Evolutionary conservation across 768 basidiomycete species (phyloP).

Genomic region (Suillus decipiens): DNA sequence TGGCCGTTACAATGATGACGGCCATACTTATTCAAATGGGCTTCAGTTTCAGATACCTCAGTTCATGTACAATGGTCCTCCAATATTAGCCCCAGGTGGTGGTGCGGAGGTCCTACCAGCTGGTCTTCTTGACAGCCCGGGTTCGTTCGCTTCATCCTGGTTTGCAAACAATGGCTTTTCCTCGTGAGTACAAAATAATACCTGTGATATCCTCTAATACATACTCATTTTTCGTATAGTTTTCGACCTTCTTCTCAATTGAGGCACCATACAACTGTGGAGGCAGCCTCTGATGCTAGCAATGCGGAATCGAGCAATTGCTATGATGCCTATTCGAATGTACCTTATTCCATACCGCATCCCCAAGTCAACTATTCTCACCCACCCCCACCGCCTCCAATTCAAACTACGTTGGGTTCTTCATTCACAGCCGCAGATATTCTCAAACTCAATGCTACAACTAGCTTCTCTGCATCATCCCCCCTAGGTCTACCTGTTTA

Average conservation of each 20-base stretch:
- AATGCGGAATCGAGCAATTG: neutral
- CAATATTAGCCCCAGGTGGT: constrained; percentile 67
- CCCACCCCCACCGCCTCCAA: constrained; percentile 6
- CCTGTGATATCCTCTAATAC: constrained; percentile 1
- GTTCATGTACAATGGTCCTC: constrained; percentile 59
- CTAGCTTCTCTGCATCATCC: constrained; percentile 31
- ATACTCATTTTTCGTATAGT: constrained; percentile 23
- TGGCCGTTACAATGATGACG: constrained; percentile 11
- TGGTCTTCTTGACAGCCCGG: constrained; percentile 34
- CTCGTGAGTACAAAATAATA: constrained; percentile 21
- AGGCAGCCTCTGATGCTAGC: neutral
- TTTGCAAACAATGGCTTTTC: constrained; percentile 48
- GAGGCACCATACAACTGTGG: constrained; percentile 12
- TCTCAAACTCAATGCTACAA: constrained; percentile 1
- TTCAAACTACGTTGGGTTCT: neutral
- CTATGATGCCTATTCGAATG: neutral
- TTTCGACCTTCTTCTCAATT: constrained; percentile 24
- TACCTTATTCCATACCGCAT: constrained; percentile 10
- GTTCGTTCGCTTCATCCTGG: constrained; percentile 46
- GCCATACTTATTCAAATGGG: constrained; percentile 20
- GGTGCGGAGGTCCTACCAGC: constrained; percentile 73
- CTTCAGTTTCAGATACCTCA: constrained; percentile 64
- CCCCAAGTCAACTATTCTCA: constrained; percentile 1
- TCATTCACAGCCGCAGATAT: constrained; percentile 11
- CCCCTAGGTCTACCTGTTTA: constrained; percentile 63